Evolutionary conservation across 805 yeast genomes (phyloP), one percentile per base, ranked within the genome.

Genomic region (Starmerella cellae): DNA sequence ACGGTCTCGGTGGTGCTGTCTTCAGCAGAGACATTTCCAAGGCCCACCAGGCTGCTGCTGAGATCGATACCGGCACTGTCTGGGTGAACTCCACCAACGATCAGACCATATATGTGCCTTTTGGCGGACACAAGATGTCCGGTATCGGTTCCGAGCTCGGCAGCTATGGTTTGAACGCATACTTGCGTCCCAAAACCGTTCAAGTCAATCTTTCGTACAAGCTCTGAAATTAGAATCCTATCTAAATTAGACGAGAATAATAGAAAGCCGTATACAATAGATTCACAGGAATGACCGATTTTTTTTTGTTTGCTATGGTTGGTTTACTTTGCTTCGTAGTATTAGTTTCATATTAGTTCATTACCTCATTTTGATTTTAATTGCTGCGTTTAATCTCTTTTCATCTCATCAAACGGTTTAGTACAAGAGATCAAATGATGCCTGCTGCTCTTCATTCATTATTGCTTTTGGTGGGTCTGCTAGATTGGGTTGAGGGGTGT

Each of bases 121-220:
- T 87, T 63, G 95, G 95, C 55, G 95, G 95, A 36, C 81, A 70
- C 69, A 83, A 83, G 63, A 76, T 77, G 71, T 78, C 91, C 45
- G 97, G 97, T 63, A 69, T 80, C 48, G 96, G 97, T 59, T 75
- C 94, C 63, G 95, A 88, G 69, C 76, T 85, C 72, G 95, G 95
- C 57, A 73, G 72, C 47, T 87, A 83, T 51, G 94, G 93, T 44
- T 65, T 88, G 56, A 82, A 79, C 47, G 79, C 77, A 62, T 88
- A 85, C 70, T 76, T 83, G 49, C 93, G 83, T 62, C 71, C 69
- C 51, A 88, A 87, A 71, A 80, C 95, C 39, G 93, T 87, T 39
- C 67, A 63, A 41, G 58, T 65, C 37, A 54, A 54, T 42, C 48
- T 54, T 27, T 52, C 39, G 30, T 47, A 51, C 45, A 50, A 46